phyloP scores from a whole-genome alignment of 768 basidiomycete genomes.

The Brasilioporus rufonigricans region DNA sequence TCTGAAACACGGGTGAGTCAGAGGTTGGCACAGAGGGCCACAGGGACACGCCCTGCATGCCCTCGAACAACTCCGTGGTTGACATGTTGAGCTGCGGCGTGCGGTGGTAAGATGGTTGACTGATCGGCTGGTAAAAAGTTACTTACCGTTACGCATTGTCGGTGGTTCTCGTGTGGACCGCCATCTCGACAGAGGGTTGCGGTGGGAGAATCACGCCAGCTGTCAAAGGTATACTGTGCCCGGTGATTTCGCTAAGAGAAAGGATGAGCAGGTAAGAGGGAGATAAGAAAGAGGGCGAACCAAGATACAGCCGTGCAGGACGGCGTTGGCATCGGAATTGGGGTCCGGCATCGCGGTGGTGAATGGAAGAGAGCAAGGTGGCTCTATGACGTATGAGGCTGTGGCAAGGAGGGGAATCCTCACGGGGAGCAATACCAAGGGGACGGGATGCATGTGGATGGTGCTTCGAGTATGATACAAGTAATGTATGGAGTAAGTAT shows the following conservation, averaged over 20 bases:
- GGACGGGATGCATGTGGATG: constrained; percentile 12
- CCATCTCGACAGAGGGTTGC: constrained; percentile 59
- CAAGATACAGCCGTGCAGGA: constrained; percentile 41
- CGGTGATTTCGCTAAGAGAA: constrained; percentile 32
- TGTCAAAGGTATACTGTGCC: constrained; percentile 60
- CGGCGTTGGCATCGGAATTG: constrained; percentile 27
- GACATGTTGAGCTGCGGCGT: constrained; percentile 55
- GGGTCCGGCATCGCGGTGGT: constrained; percentile 16
- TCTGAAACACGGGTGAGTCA: constrained; percentile 36
- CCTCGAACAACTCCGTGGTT: constrained; percentile 58
- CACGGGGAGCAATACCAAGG: not conserved
- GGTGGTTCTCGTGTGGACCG: constrained; percentile 29
- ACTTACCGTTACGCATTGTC: constrained; percentile 58
- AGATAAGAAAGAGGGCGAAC: constrained; percentile 28
- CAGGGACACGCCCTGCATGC: constrained; percentile 62
- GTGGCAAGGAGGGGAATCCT: constrained; percentile 4
- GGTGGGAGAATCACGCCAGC: constrained; percentile 51
- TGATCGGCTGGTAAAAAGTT: constrained; percentile 1
- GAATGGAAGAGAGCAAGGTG: constrained; percentile 14
- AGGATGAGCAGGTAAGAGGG: constrained; percentile 1
- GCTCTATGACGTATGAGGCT: constrained; percentile 27
- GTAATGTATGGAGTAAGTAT: constrained; percentile 21
- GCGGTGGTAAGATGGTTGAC: constrained; percentile 13
- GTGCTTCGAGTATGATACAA: constrained; percentile 23
- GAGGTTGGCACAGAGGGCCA: not conserved